Conservation (phyloP, 306 rosid species). For the Fragaria iinumae region DNA sequence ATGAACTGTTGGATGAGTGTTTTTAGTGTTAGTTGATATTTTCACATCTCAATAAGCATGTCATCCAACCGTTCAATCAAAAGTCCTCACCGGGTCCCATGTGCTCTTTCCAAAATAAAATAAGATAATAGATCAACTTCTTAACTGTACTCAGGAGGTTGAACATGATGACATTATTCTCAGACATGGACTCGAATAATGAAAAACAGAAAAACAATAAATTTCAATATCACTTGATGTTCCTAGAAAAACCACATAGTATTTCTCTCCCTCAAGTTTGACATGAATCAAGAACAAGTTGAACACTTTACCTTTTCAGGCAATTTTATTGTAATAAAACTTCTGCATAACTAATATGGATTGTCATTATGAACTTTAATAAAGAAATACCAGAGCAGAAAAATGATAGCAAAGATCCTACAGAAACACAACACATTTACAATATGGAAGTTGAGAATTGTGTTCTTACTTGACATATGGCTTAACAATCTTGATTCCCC, state of each 20-base stretch:
- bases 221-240: neutral
- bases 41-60: too few species aligned
- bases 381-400: neutral
- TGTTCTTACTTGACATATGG: conserved; percentile 84
- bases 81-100: too few species aligned
- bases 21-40: too few species aligned
- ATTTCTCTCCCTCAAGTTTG: neutral
- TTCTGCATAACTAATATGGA: neutral
- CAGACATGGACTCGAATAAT: too few species aligned
- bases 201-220: neutral
- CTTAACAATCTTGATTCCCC: conserved; percentile 83
- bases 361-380: neutral
- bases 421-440: neutral
- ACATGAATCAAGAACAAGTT: neutral
- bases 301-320: neutral
- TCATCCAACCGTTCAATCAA: too few species aligned
- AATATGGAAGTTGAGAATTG: conserved; percentile 13
- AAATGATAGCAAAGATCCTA: neutral
- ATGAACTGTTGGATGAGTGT: neutral
- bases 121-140: neutral
- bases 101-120: neutral
- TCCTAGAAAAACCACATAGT: neutral
- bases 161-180: neutral
- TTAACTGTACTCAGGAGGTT: neutral
- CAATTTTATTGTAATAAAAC: neutral